Conservation (phyloP, 192 early-diverging fungal genomes). For the Backusella sp. region DNA sequence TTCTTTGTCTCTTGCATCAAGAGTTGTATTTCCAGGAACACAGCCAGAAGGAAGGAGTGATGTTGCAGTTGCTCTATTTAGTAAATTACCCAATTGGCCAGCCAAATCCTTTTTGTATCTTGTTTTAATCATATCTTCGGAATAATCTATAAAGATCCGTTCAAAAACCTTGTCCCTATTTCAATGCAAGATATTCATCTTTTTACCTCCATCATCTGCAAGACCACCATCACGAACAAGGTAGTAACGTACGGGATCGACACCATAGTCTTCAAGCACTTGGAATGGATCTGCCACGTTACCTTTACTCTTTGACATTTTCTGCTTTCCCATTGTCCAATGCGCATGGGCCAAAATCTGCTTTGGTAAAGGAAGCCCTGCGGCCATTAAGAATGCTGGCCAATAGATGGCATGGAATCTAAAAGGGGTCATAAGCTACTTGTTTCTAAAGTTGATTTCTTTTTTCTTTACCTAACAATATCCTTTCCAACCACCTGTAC, state of each 20-base stretch:
- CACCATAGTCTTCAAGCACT: slow-evolving; percentile 70
- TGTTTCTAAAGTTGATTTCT: too few relatives aligned
- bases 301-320: slow-evolving; percentile 95
- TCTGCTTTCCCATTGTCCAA: slow-evolving; percentile 85
- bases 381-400: slow-evolving; percentile 95
- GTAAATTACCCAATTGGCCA: slow-evolving; percentile 83
- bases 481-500: slow-evolving; percentile 95
- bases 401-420: slow-evolving; percentile 95
- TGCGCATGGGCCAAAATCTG: slow-evolving; percentile 92
- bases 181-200: background rate
- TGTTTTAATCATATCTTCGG: slow-evolving; percentile 57
- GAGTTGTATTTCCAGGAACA: slow-evolving; percentile 35
- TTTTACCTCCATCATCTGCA: slow-evolving; percentile 72
- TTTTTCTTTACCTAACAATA: slow-evolving; percentile 65
- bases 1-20: slow-evolving; percentile 28
- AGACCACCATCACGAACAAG: slow-evolving; percentile 90
- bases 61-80: slow-evolving; percentile 61
- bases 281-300: slow-evolving; percentile 89
- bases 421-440: too few relatives aligned
- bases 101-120: slow-evolving; percentile 79
- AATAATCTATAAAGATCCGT: slow-evolving; percentile 56
- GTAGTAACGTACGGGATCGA: slow-evolving; percentile 88
- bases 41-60: slow-evolving; percentile 50
- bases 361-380: slow-evolving; percentile 69
- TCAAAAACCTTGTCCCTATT: background rate